Evolutionary conservation across 441 rosid species (phyloP), one percentile per base, ranked within the genome.

Genomic region (Populus tomentosa): DNA sequence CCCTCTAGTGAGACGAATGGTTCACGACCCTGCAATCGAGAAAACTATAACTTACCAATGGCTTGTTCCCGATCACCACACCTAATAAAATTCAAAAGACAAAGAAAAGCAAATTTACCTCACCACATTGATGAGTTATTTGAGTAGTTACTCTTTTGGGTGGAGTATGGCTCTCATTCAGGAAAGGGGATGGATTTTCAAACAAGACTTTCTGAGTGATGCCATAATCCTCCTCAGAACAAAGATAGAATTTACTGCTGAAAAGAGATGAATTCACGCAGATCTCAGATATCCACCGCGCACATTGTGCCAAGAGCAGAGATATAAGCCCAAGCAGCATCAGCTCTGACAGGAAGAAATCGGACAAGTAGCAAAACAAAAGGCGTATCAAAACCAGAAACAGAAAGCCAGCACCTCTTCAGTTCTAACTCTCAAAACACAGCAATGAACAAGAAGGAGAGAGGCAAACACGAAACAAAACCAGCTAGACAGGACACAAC

Each of bases 301-400:
- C 98, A 82, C 95, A 90, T 95, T 93, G 99, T 50, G 97, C 95
- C 90, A 95, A 77, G 76, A 93, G 75, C 80, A 95, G 83, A 23
- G 99, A 95, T 88, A 95, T 92, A 69, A 95, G 95, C 73, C 99
- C 98, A 67, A 95, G 92, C 88, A 95, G 93, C 99, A 95, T 95
- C 92, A 95, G 72, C 91, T 95, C 98, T 95, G 81, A n/a, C 80
- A 84, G 63, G 75, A 73, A 42, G 56, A 81, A 70, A 64, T 2
- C 6, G 20, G 36, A 71, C 77, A 46, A 9, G 23, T 9, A 73
- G 26, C 38, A 30, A 10, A 81, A 74, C 0, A 11, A 23, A 38
- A 42, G 62, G 69, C 73, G 70, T 38, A 67, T 82, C 73, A 80
- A 81, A 74, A 77, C 18, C 77, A 50, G 42, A 20, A 68, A 24